These are phyloP conservation scores for Hyphopichia khmerensis DNA, from an alignment of 1,139 yeast species.

Conservation along the genomic window DNA sequence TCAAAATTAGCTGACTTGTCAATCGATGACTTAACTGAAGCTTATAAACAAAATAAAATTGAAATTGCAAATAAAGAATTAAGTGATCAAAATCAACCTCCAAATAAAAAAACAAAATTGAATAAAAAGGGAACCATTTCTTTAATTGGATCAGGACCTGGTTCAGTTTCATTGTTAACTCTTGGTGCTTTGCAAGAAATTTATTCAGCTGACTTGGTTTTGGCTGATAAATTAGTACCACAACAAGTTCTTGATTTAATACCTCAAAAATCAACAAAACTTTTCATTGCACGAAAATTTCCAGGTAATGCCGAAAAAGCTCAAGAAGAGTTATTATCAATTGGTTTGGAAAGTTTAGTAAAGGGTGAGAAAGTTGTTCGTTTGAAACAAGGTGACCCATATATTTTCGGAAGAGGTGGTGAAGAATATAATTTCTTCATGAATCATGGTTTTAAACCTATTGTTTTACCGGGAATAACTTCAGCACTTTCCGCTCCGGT, in stretches of 20 bases:
- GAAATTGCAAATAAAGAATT: conserved; percentile 6
- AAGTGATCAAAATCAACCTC: background rate
- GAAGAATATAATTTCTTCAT: conserved; percentile 78
- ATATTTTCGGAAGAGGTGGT: conserved; percentile 95
- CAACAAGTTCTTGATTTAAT: conserved; percentile 79
- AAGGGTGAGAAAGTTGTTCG: conserved; percentile 80
- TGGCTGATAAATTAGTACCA: conserved; percentile 93
- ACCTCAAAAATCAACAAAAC: conserved; percentile 64
- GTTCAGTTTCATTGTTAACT: conserved; percentile 78
- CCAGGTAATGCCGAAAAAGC: conserved; percentile 97
- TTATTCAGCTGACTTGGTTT: conserved; percentile 73
- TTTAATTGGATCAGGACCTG: conserved; percentile 94
- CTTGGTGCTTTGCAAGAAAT: conserved; percentile 84
- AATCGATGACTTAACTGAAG: conserved; percentile 53
- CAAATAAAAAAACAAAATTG: conserved; percentile 1
- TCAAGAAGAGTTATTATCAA: conserved; percentile 73
- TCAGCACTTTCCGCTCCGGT: conserved; percentile 91
- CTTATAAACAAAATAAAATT: conserved; percentile 20
- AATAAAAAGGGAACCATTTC: conserved; percentile 56
- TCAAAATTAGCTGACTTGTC: conserved; percentile 56
- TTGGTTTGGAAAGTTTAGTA: conserved; percentile 65
- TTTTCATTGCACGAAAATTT: conserved; percentile 87
- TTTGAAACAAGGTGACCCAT: conserved; percentile 96
- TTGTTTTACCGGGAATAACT: conserved; percentile 84
- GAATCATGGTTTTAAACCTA: conserved; percentile 65